Evolutionary conservation across 306 rosid genomes (phyloP).

Genomic region (Hippophae rhamnoides): DNA sequence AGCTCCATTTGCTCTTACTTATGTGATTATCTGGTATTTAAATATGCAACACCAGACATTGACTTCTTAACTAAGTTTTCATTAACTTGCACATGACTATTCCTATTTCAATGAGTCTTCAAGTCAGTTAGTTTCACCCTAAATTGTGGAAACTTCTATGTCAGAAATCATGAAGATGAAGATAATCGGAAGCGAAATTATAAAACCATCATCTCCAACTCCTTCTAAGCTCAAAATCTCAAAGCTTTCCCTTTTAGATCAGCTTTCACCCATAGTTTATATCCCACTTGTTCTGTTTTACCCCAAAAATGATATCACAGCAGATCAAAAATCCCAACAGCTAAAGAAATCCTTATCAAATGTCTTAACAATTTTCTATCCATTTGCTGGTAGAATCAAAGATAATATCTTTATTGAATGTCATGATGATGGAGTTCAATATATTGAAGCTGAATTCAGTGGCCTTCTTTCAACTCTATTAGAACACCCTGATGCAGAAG

Average conservation of each 20-base stretch:
- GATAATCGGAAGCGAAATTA: constrained; percentile 8
- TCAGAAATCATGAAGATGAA: constrained; percentile 5
- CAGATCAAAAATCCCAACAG: constrained; percentile 9
- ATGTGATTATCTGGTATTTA: no score
- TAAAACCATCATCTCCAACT: constrained; percentile 27
- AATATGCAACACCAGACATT: no score
- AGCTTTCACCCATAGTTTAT: constrained; percentile 11
- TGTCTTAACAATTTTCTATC: constrained; percentile 34
- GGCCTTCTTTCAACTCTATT: constrained; percentile 19
- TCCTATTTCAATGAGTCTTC: no score
- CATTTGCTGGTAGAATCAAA: constrained; percentile 40
- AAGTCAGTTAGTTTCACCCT: not conserved
- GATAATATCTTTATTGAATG: constrained; percentile 27
- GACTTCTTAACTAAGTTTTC: no score
- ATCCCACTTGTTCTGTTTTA: constrained; percentile 20
- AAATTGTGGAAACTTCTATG: no score
- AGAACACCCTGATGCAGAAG: constrained; percentile 4
- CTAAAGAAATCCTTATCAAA: constrained; percentile 37
- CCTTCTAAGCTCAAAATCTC: constrained; percentile 16
- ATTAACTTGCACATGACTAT: no score
- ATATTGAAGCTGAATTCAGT: constrained; percentile 15
- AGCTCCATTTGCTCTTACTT: no score
- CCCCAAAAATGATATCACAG: not conserved
- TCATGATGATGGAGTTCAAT: constrained; percentile 33
- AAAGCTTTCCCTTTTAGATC: constrained; percentile 18